Base-by-base conservation (phyloP, 2,329 filamentous ascomycete genomes). In the Scolecobasidium constrictum region DNA sequence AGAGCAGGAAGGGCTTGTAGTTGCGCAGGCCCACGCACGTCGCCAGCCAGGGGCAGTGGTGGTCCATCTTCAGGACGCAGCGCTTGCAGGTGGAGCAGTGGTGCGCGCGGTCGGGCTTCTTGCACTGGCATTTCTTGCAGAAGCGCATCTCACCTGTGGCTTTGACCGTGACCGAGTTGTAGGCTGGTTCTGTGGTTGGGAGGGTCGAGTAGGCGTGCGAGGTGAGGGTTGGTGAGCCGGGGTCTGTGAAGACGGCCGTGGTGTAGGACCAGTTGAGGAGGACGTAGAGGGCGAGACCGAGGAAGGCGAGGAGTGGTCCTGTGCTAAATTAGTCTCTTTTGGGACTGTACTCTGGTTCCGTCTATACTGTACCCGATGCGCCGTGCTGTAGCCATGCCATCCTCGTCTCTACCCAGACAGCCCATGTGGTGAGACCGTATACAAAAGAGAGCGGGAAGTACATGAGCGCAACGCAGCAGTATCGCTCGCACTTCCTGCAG, bases 1-100 rank as follows among this genome's bases (percentile, higher is more conserved):
- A 98, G 3, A 96, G 73, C 42, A 98, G 61, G 58, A 98, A 98
- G 0, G 88, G 75, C 65, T 98, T 98, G 71, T 95, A 93, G 64
- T 98, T 98, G 56, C 78, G 78, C 49, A 98, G 69, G 16, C 92
- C 92, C 46, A 98, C 84, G 62, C 92, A 98, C 3, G 86, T 94
- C 20, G 92, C 90, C 39, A 98, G 73, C 92, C 92, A 98, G 13
- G 92, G 92, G 60, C 92, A 98, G 66, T 98, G 92, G 62, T 98
- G 92, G 59, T 98, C 92, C 92, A 98, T 98, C 71, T 98, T 98
- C 61, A 98, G 72, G 19, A 98, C 88, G 61, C 92, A 98, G 56
- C 83, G 82, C 52, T 82, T 78, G 65, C 92, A 98, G 3, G 87
- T 93, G 9, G 86, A 94, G 72, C 92, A 98, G 68, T 98, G 92